phyloP scores from a whole-genome alignment of 306 rosid genomes.

The Lathyrus aphaca region DNA sequence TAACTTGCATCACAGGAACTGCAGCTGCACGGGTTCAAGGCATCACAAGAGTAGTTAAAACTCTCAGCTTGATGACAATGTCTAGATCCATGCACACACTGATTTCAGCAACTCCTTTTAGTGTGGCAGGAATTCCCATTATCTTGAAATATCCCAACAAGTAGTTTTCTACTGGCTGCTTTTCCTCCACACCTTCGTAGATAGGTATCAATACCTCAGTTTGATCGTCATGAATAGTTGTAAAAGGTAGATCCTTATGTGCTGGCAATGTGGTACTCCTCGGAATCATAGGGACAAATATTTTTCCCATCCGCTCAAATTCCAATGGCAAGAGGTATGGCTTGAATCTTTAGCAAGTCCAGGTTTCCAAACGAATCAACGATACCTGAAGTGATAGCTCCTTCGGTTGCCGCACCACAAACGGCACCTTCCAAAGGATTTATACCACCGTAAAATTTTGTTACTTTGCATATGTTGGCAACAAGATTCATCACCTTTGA shows the following conservation, averaged over 20 bases:
- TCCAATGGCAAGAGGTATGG: constrained; percentile 80
- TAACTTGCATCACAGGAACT: constrained; percentile 76
- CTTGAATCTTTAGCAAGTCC: constrained; percentile 83
- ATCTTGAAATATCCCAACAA: constrained; percentile 82
- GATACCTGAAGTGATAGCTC: constrained; percentile 83
- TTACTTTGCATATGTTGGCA: no score
- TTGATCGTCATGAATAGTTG: constrained; percentile 76
- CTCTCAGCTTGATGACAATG: constrained; percentile 78
- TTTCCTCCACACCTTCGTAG: constrained; percentile 76
- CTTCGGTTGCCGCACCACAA: constrained; percentile 84
- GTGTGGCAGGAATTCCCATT: constrained; percentile 68
- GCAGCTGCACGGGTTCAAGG: constrained; percentile 59
- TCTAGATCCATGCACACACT: constrained; percentile 83
- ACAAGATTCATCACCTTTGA: no score
- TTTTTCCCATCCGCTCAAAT: constrained; percentile 68
- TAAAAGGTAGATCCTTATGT: constrained; percentile 66
- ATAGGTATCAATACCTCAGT: constrained; percentile 71
- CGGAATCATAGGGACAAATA: constrained; percentile 59
- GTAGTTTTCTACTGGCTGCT: constrained; percentile 62
- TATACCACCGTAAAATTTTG: constrained; percentile 64
- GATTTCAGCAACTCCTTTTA: constrained; percentile 73
- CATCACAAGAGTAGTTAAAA: constrained; percentile 62
- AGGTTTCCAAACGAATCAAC: constrained; percentile 77
- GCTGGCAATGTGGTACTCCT: constrained; percentile 81
- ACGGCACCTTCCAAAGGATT: constrained; percentile 86